Conservation (phyloP, 148 eudicot genomes). For the Amaranthus hypochondriacus region DNA sequence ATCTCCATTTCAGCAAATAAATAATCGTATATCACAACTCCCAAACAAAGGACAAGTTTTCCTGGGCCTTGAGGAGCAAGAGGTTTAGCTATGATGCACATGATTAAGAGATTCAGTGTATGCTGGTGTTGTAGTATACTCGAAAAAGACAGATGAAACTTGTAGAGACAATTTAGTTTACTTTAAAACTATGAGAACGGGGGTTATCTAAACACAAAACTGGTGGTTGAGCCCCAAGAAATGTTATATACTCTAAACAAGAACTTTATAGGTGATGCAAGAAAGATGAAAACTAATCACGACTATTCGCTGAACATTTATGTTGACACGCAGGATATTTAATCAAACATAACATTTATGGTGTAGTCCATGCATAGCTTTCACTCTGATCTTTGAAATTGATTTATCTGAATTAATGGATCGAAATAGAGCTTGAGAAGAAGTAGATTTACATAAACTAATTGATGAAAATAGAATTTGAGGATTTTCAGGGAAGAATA, state of each 20-base stretch:
- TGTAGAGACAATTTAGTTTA: background rate
- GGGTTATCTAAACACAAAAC: background rate
- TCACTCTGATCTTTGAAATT: too few relatives aligned
- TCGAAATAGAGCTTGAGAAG: too few relatives aligned
- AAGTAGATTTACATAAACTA: too few relatives aligned
- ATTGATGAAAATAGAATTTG: too few relatives aligned
- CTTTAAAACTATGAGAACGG: background rate
- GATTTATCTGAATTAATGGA: too few relatives aligned
- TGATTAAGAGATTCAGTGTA: too few relatives aligned
- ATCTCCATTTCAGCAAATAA: background rate
- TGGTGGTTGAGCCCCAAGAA: too few relatives aligned
- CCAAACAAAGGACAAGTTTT: background rate
- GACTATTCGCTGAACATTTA: background rate
- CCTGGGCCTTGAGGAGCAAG: background rate
- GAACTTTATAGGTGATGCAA: background rate
- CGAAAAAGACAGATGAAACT: background rate
- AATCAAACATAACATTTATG: background rate
- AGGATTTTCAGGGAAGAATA: background rate
- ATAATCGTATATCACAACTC: background rate
- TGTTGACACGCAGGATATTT: background rate
- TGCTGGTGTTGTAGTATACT: background rate
- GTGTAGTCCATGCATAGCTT: background rate
- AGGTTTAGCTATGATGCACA: background rate
- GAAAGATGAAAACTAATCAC: background rate
- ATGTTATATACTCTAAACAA: background rate